These are phyloP conservation scores for Russula earlei DNA, from an alignment of 768 basidiomycete species.

Conservation along the genomic window DNA sequence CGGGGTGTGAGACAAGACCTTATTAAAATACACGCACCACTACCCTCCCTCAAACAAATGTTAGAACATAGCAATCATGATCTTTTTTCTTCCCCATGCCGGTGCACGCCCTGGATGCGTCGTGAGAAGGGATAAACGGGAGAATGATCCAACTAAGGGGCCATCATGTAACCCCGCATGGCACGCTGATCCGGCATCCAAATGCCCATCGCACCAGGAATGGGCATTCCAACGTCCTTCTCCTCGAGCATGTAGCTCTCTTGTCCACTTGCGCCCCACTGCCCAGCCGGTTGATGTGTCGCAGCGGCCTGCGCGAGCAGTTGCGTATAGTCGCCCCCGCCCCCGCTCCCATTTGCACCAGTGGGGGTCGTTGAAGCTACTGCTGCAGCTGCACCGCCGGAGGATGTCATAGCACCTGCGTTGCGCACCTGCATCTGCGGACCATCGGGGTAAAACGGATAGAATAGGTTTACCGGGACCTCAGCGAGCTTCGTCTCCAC, in stretches of 20 bases:
- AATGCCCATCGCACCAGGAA: conserved; percentile 7
- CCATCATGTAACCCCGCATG: conserved; percentile 12
- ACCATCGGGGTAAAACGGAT: conserved; percentile 66
- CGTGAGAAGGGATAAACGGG: background rate
- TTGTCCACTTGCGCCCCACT: conserved; percentile 45
- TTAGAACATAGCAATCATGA: too few species aligned
- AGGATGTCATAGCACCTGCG: conserved; percentile 13
- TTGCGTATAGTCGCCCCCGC: conserved; percentile 37
- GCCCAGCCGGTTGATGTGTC: conserved; percentile 40
- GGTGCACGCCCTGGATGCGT: background rate
- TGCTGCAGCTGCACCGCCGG: background rate
- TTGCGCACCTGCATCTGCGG: conserved; percentile 19
- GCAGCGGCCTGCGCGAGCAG: conserved; percentile 49
- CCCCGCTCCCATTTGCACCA: conserved; percentile 5
- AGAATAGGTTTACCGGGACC: conserved; percentile 61
- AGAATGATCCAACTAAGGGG: background rate
- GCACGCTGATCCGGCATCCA: conserved; percentile 15
- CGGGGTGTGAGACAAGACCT: too few species aligned
- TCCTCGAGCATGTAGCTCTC: conserved; percentile 67
- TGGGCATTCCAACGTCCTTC: conserved; percentile 31
- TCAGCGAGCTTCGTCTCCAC: conserved; percentile 42
- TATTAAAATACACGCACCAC: background rate
- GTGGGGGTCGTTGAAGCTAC: background rate
- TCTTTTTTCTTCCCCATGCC: background rate
- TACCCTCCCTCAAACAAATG: background rate